Percentiles rank a stretch among this genome's conserved stretches.
These are phyloP conservation scores for Exophiala viscosa DNA, from an alignment of 2,329 filamentous ascomycete genomes.

Conservation along the genomic window DNA sequence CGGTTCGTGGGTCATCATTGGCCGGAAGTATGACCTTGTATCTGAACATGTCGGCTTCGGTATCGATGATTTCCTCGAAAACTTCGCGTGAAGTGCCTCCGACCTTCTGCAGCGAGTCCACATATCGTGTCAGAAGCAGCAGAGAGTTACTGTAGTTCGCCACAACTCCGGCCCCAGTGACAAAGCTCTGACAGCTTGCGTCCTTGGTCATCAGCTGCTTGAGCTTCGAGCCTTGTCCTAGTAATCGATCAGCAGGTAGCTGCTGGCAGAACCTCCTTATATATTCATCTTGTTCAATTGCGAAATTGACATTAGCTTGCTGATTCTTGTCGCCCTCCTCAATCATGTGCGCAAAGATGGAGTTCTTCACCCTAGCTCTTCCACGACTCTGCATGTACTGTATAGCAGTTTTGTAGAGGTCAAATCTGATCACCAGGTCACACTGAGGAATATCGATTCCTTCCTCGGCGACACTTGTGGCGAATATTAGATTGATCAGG, in stretches of 20 bases:
- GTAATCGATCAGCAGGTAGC: slow-evolving; percentile 69
- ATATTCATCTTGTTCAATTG: slow-evolving; percentile 57
- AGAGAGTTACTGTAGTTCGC: slow-evolving; percentile 26
- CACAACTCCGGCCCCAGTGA: slow-evolving; percentile 19
- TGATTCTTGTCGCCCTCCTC: slow-evolving; percentile 67
- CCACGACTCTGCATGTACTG: slow-evolving; percentile 93
- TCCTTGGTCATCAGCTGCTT: slow-evolving; percentile 56
- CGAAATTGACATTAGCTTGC: slow-evolving; percentile 55
- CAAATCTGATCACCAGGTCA: slow-evolving; percentile 68
- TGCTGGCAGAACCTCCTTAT: slow-evolving; percentile 65
- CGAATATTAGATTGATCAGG: slow-evolving; percentile 59
- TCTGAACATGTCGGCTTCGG: slow-evolving; percentile 49
- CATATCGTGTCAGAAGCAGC: slow-evolving; percentile 24
- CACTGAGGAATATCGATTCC: slow-evolving; percentile 64
- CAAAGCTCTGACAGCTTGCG: slow-evolving; percentile 18
- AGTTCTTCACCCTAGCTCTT: slow-evolving; percentile 72
- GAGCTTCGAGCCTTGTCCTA: slow-evolving; percentile 59
- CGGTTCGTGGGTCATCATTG: slow-evolving; percentile 37
- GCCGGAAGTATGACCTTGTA: slow-evolving; percentile 78
- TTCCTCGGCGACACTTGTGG: slow-evolving; percentile 64
- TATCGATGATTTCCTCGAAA: slow-evolving; percentile 41
- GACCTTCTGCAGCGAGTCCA: slow-evolving; percentile 38
- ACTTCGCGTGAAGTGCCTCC: slow-evolving; percentile 48
- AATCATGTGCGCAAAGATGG: slow-evolving; percentile 79
- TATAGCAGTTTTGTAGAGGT: slow-evolving; percentile 84